These are phyloP conservation scores for Gleditsia sinensis DNA, from an alignment of 306 rosid species.

Conservation along the genomic window DNA sequence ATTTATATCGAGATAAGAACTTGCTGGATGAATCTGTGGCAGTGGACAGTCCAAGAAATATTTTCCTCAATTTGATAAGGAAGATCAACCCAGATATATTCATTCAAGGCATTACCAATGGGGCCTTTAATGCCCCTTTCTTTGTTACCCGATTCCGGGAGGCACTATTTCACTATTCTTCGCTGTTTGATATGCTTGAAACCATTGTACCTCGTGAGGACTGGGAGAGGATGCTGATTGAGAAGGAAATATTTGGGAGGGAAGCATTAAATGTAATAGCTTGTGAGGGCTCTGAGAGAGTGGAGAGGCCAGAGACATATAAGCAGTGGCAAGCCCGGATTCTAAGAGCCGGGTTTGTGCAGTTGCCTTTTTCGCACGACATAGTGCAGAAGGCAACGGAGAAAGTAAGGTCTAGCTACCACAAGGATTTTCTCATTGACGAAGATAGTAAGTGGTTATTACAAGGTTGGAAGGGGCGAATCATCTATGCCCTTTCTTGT, in stretches of 20 bases:
- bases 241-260: slow-evolving; percentile 83
- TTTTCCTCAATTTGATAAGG: slow-evolving; percentile 66
- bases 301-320: slow-evolving; percentile 95
- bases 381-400: slow-evolving; percentile 50
- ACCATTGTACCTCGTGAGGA: slow-evolving; percentile 87
- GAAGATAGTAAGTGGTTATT: slow-evolving; percentile 85
- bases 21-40: slow-evolving; percentile 83
- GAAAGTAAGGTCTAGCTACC: slow-evolving; percentile 65
- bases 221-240: slow-evolving; percentile 82
- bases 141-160: slow-evolving; percentile 93
- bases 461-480: slow-evolving; percentile 99
- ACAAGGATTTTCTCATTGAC: slow-evolving; percentile 83
- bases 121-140: slow-evolving; percentile 90
- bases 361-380: slow-evolving; percentile 45
- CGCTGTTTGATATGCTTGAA: slow-evolving; percentile 92
- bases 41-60: slow-evolving; percentile 71
- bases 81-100: slow-evolving; percentile 76
- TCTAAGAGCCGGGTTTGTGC: slow-evolving; percentile 80
- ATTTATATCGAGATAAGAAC: slow-evolving; percentile 76
- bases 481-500: slow-evolving; percentile 69
- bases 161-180: slow-evolving; percentile 88
- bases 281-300: slow-evolving; percentile 96
- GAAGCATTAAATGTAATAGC: slow-evolving; percentile 93
- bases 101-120: slow-evolving; percentile 79
- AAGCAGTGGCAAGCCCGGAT: slow-evolving; percentile 92